Base-by-base conservation (phyloP, 169 alveolate species). In the Cyclospora cayetanensis region DNA sequence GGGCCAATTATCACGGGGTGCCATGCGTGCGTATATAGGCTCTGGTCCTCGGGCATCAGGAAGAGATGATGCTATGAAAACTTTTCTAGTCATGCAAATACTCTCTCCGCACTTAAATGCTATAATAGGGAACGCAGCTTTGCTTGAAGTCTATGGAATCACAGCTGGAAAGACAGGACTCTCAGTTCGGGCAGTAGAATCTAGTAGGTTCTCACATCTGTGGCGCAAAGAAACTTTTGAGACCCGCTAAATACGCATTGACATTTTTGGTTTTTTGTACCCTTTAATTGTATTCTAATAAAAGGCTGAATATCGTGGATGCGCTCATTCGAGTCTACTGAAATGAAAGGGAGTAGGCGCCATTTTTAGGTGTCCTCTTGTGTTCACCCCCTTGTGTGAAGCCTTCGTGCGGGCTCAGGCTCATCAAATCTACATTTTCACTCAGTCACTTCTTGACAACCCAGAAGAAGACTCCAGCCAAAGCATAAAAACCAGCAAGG, bases 151-250 rank as follows among this genome's bases (percentile, higher is more conserved):
- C 43, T 80, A 80, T 29, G 22, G 25, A 35, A 50, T 35, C 42
- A 80, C 89, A 46, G 89, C 89, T 22, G n/a, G 52, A 15, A 80
- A 52, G 52, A 80, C 89, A 52, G 89, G 89, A 29, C 89, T 80
- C 9, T 80, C 89, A 22, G 29, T 74, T 25, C 29, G 89, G 52
- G 89, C 74, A 52, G 89, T 80, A 25, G 89, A 80, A 52, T 80
- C 89, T 3, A 80, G 89, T 80, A 34, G 27, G 76, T 27, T 2
- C 34, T 77, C n/a, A n/a, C n/a, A n/a, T n/a, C n/a, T n/a, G n/a
- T n/a, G n/a, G n/a, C n/a, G n/a, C n/a, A n/a, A n/a, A n/a, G n/a
- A n/a, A n/a, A n/a, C n/a, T 46, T 46, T 46, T 46, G 20, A 46
- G 11, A 22, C 60, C 11, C 60, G 60, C 60, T 12, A 46, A 46